Evolutionary conservation across 306 rosid species (phyloP).

Genomic region (Inga laurina): DNA sequence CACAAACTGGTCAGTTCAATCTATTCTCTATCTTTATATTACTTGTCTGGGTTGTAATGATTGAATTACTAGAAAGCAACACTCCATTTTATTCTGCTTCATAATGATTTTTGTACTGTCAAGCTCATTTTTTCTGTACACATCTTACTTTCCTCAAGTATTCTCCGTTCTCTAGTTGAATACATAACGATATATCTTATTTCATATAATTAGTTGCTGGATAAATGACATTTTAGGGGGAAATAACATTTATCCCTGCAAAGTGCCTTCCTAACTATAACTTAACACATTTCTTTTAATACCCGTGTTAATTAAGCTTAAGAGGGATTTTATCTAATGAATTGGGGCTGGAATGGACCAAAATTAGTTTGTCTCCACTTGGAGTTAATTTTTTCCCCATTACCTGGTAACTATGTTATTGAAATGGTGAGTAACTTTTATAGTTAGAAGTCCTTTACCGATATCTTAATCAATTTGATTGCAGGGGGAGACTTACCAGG

Average conservation of each 20-base stretch:
- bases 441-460: background rate
- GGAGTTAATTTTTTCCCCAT: background rate
- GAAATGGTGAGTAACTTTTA: too few relatives aligned
- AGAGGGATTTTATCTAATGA: background rate
- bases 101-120: background rate
- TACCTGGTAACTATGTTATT: background rate
- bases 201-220: background rate
- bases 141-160: too few relatives aligned
- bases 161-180: background rate
- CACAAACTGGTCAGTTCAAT: slow-evolving; percentile 65
- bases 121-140: background rate
- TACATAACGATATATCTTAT: background rate
- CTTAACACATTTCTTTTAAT: background rate
- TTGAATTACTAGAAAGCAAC: slow-evolving; percentile 20
- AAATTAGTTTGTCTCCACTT: background rate
- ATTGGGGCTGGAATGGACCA: background rate
- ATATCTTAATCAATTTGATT: background rate
- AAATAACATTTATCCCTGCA: too few relatives aligned
- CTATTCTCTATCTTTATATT: slow-evolving; percentile 10
- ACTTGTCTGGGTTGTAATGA: slow-evolving; percentile 13
- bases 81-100: slow-evolving; percentile 30
- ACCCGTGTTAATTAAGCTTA: background rate
- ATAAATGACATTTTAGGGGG: background rate
- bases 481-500: background rate
- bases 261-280: background rate